Conservation (phyloP, 208 protist species). For the Trypanosoma scelopori region DNA sequence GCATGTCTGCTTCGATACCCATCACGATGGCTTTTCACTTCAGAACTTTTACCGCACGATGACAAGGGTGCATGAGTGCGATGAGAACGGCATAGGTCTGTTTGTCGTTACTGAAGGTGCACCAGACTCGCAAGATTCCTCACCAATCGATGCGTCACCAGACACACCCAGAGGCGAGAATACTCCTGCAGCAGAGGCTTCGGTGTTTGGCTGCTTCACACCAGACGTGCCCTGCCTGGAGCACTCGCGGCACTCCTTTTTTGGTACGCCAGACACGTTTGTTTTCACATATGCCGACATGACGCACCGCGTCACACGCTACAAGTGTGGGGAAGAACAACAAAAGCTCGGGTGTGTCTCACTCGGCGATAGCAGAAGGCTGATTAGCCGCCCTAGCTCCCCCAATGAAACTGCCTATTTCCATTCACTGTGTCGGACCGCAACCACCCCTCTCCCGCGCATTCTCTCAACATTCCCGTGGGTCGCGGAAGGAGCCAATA, state of each 20-base stretch:
- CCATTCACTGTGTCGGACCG: background rate
- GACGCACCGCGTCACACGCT: background rate
- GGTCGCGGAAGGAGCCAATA: constrained; percentile 28
- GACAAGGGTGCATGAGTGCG: constrained; percentile 32
- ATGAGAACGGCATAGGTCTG: constrained; percentile 40
- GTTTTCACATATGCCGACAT: constrained; percentile 43
- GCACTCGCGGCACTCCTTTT: constrained; percentile 46
- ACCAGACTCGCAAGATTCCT: background rate
- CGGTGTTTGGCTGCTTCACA: constrained; percentile 65
- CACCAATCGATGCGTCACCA: background rate
- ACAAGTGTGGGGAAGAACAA: background rate
- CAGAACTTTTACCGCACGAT: constrained; percentile 52
- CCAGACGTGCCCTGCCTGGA: constrained; percentile 46
- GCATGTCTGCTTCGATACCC: constrained; percentile 56
- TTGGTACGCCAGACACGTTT: constrained; percentile 46
- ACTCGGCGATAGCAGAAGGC: too few species aligned
- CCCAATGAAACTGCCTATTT: too few species aligned
- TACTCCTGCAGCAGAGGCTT: background rate
- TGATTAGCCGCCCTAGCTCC: too few species aligned
- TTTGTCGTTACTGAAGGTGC: constrained; percentile 33
- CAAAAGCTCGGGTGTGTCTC: too few species aligned
- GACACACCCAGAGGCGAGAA: background rate
- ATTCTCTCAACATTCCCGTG: constrained; percentile 37
- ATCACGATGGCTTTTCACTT: constrained; percentile 54
- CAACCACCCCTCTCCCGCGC: background rate